These are phyloP conservation scores for Anthoceros angustus DNA, from an alignment of 225 moss, liverwort and hornwort genomes.

Conservation along the genomic window DNA sequence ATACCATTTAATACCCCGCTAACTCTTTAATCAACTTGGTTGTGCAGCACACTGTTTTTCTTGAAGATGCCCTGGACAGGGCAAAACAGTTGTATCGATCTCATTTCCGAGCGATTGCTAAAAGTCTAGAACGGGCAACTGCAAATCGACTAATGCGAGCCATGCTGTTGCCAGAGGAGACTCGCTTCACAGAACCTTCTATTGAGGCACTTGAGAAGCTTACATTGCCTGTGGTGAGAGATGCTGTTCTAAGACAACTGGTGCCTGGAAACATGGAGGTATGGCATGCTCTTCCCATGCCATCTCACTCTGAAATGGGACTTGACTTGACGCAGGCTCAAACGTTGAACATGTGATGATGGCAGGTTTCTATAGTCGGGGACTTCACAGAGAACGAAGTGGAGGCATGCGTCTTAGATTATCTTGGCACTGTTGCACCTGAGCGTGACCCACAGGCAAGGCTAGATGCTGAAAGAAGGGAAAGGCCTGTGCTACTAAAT, in stretches of 20 bases:
- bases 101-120: slow-evolving; percentile 94
- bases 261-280: slow-evolving; percentile 98
- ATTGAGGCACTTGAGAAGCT: slow-evolving; percentile 82
- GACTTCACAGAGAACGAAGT: slow-evolving; percentile 88
- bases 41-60: slow-evolving; percentile 90
- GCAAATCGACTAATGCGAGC: slow-evolving; percentile 95
- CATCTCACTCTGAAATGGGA: slow-evolving; percentile 2
- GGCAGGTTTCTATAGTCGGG: slow-evolving; percentile 93
- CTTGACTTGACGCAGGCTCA: background rate
- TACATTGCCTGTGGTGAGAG: slow-evolving; percentile 60
- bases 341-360: background rate
- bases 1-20: too few species aligned
- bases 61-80: slow-evolving; percentile 95
- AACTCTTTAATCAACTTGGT: slow-evolving; percentile 3
- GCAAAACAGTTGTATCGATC: slow-evolving; percentile 98
- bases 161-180: slow-evolving; percentile 83
- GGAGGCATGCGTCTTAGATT: slow-evolving; percentile 80
- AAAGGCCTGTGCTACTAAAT: slow-evolving; percentile 80
- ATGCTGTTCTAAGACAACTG: slow-evolving; percentile 93
- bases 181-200: slow-evolving; percentile 86
- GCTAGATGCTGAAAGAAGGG: slow-evolving; percentile 30
- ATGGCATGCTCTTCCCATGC: background rate
- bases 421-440: slow-evolving; percentile 73
- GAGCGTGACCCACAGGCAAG: slow-evolving; percentile 33
- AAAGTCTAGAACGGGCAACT: slow-evolving; percentile 94